Evolutionary conservation across 805 yeast species (phyloP).

Genomic region (Starmerella asiatica): DNA sequence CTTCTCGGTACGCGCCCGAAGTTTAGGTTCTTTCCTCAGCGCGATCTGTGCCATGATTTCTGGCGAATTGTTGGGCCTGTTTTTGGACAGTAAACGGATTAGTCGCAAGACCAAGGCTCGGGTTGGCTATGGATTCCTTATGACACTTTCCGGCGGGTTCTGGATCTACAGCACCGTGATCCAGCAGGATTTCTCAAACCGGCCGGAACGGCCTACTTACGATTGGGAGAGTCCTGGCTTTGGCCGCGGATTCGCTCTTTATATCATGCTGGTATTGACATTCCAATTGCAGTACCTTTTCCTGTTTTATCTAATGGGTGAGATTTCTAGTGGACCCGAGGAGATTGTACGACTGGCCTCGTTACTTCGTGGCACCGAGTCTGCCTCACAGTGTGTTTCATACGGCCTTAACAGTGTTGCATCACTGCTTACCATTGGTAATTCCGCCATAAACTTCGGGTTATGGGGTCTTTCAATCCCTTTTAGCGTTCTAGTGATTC

Average conservation of each 20-base stretch:
- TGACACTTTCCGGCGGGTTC: slow-evolving; percentile 33
- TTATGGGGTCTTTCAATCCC: slow-evolving; percentile 10
- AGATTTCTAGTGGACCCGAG: slow-evolving; percentile 8
- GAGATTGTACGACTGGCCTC: slow-evolving; percentile 12
- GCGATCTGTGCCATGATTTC: slow-evolving; percentile 44
- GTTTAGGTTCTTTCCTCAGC: slow-evolving; percentile 38
- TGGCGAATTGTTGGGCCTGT: slow-evolving; percentile 27
- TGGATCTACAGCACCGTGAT: slow-evolving; percentile 20
- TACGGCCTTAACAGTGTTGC: slow-evolving; percentile 13
- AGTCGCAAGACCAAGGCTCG: slow-evolving; percentile 34
- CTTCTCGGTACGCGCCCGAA: slow-evolving; percentile 42
- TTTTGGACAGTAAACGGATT: slow-evolving; percentile 34
- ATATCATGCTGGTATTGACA: slow-evolving; percentile 19
- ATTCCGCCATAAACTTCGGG: slow-evolving; percentile 14
- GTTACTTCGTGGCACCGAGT: slow-evolving; percentile 10
- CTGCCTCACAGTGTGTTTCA: slow-evolving; percentile 11
- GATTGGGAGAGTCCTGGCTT: slow-evolving; percentile 34
- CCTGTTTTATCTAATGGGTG: slow-evolving; percentile 10
- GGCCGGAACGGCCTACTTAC: slow-evolving; percentile 18
- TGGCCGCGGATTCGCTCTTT: slow-evolving; percentile 39
- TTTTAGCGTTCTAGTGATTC: neutral
- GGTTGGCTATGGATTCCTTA: slow-evolving; percentile 33
- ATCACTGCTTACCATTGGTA: slow-evolving; percentile 11
- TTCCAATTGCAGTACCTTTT: slow-evolving; percentile 13
- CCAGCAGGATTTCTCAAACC: slow-evolving; percentile 10